phyloP scores from a whole-genome alignment of 306 rosid species.

The Cucurbita maxima region DNA sequence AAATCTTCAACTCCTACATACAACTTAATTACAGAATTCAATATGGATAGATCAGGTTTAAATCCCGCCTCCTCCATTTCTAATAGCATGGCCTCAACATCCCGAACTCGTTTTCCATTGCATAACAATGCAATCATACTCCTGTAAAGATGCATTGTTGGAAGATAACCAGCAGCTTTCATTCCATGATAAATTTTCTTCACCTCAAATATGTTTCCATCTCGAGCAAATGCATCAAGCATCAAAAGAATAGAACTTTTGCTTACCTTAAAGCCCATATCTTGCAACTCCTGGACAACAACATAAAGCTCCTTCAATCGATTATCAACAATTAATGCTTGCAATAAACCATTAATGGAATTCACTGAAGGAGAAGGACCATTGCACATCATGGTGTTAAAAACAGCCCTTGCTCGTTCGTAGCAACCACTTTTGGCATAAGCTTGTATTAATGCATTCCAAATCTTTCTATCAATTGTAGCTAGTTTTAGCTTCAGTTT shows the following conservation, averaged over 20 bases:
- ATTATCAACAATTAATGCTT: conserved; percentile 58
- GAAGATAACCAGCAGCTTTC: conserved; percentile 93
- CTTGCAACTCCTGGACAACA: conserved; percentile 80
- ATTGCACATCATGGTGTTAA: conserved; percentile 83
- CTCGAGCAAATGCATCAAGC: conserved; percentile 79
- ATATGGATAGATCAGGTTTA: conserved; percentile 68
- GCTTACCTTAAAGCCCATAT: conserved; percentile 81
- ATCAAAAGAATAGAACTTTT: conserved; percentile 74
- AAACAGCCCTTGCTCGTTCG: conserved; percentile 83
- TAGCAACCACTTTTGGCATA: conserved; percentile 78
- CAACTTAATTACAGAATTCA: conserved; percentile 55
- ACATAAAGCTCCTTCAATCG: conserved; percentile 81
- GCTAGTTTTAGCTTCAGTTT: conserved; percentile 37
- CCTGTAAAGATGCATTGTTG: conserved; percentile 75
- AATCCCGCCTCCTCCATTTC: conserved; percentile 86
- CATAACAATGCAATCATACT: conserved; percentile 56
- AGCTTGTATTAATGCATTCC: conserved; percentile 87
- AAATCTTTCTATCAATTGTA: conserved; percentile 54
- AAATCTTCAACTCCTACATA: conserved; percentile 62
- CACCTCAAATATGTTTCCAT: conserved; percentile 75
- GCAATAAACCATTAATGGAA: conserved; percentile 70
- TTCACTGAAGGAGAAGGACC: conserved; percentile 84
- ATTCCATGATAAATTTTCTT: conserved; percentile 85
- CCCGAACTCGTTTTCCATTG: conserved; percentile 55
- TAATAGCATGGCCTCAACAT: conserved; percentile 59